These are phyloP conservation scores for Stephania japonica DNA, from an alignment of 164 flowering plant species.

Conservation along the genomic window DNA sequence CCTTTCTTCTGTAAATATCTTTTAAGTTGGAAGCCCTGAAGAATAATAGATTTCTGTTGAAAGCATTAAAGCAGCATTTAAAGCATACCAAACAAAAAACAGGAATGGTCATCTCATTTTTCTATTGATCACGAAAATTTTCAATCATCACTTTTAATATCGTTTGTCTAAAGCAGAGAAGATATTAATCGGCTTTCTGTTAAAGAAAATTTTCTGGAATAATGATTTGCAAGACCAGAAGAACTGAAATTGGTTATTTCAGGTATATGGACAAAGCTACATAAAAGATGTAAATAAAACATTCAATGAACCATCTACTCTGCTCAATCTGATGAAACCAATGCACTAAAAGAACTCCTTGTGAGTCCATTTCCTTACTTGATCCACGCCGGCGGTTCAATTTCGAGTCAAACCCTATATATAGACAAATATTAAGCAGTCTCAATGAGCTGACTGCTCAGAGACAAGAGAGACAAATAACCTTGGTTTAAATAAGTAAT, in stretches of 20 bases:
- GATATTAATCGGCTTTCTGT: not conserved
- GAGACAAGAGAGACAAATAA: not conserved
- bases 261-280: not conserved
- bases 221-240: not conserved
- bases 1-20: not conserved
- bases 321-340: not conserved
- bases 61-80: constrained; percentile 1
- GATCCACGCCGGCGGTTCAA: not conserved
- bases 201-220: not conserved
- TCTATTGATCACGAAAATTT: not conserved
- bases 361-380: not conserved
- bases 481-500: not conserved
- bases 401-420: not conserved
- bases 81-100: not conserved
- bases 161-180: not conserved
- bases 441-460: not conserved
- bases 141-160: not conserved
- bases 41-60: not conserved
- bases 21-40: not conserved
- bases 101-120: not conserved
- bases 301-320: not conserved
- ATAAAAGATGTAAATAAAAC: not conserved
- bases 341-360: not conserved
- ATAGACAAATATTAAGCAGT: not conserved
- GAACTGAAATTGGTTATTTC: not conserved